Base-by-base conservation (phyloP, 768 basidiomycete genomes). In the Tulasnella sp. region DNA sequence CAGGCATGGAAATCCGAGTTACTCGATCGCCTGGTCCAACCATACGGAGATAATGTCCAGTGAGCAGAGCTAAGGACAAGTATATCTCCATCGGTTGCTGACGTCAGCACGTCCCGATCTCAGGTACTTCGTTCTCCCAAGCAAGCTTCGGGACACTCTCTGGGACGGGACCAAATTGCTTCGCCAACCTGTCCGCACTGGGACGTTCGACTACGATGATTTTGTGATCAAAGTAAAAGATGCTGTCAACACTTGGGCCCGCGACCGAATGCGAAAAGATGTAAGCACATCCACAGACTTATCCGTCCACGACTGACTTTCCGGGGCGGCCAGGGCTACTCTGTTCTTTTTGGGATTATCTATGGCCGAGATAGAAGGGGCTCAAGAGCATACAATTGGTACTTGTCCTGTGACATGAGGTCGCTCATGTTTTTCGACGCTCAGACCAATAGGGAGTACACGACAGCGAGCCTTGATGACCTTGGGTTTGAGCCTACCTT, bases 341-440 rank as follows among this genome's bases (percentile, higher is more conserved):
- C 41, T 44, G 74, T 75, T 6, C 74, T 75, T 31, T 75, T 75
- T 75, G 74, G 74, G 3, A 18, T 75, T 37, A 75, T 75, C 1
- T 75, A 75, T 22, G 74, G 41, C 24, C 24, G 11, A 34, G 40
- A 20, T 6, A 42, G 46, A 42, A 48, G 46, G 24, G 74, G 74
- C n/a, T 22, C 41, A 22, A 42, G 44, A n/a, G 74, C 74, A 40
- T 75, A 75, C 74, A 75, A 75, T 44, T 75, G 74, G 74, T 42
- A 42, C 41, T 40, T 75, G 40, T 75, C 74, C 6, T 41, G 18
- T 18, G 41, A 44, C 8, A 75, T 75, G 74, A 5, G n/a, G n/a
- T 37, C 74, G 16, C 74, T 48, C 8, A 20, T 75, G n/a, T 75
- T 75, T 42, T 44, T 75, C 74, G 74, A 75, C 34, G 74, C 41